Base-by-base conservation (phyloP, 768 basidiomycete genomes). In the Xerocomellus dryophilus region DNA sequence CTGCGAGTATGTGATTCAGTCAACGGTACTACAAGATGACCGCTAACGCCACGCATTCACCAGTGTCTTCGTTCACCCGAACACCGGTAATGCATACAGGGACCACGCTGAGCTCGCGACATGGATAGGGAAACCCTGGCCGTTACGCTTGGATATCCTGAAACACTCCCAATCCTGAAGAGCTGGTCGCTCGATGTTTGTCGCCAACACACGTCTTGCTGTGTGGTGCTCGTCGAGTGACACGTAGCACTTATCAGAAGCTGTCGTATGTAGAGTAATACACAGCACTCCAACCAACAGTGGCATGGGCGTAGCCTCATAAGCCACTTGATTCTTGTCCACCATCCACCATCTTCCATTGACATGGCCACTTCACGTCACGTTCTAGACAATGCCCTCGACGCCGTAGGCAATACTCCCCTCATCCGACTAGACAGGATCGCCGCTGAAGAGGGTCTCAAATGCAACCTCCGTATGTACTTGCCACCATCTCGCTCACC, bases 401-500 rank as follows among this genome's bases (percentile, higher is more conserved):
- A 84, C 25, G 91, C 90, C 9, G 84, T 98, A 11, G 96, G 96
- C 3, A 78, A 90, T 59, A 98, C 97, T 0, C 97, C 96, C 4
- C 81, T 99, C 61, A 81, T 99, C 59, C 81, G 91, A 46, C 80
- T 98, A 7, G 84, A 90, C 73, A 85, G 83, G 65, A 79, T 97
- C 12, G 88, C 91, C 7, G 70, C 76, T 31, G 78, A 79, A 12
- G 78, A 94, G 50, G 89, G 84, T 0, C 72, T 98, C 25, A 84
- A 86, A 66, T 98, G 96, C 73, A 97, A 96, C 70, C 77, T 99
- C 11, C 72, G 94, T 96, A 67, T 66, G 93, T 77, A 4, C 35
- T 17, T 4, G 7, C n/a, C 17, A 18, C 21, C 4, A 3, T 42
- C 25, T 45, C 31, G 29, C 31, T 41, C 32, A 7, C 15, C 12